Evolutionary conservation across 2,329 filamentous ascomycete genomes (phyloP), one percentile per base, ranked within the genome.

Genomic region (Celoporthe dispersa): DNA sequence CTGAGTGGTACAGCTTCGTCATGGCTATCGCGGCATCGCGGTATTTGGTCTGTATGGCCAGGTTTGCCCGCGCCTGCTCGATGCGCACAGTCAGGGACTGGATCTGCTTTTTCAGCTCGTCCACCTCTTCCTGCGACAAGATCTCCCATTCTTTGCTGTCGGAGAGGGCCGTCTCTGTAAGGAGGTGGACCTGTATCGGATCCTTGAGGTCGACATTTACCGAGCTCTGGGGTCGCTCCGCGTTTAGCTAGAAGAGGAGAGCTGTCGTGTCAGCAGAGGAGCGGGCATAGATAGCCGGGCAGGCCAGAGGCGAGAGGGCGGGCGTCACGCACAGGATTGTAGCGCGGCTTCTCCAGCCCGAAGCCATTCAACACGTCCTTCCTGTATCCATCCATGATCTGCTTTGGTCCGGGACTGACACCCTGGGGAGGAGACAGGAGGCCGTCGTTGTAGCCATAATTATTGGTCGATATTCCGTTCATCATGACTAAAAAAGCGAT

Each of bases 11-110:
- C 39, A 99, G 84, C 75, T 92, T 91, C 70, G 91, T 91, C 81
- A 99, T 90, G 55, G 94, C 97, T 73, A 91, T 88, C 14, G 96
- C 94, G 0, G 96, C 96, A 85, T 98, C 95, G 75, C 94, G 92
- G 76, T 98, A 94, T 83, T 98, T 99, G 68, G 90, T 92, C 80
- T 99, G 96, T 61, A 98, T 90, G 41, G 91, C 90, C 51, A 99
- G 86, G 80, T 95, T 97, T 71, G 93, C 88, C 74, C 91, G 90
- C 28, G 93, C 90, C 51, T 93, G 91, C 72, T 95, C 92, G 74
- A 97, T 90, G n/a, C 93, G 91, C 77, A 90, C 88, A 35, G 87
- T 85, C 64, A 98, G 81, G 48, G 89, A 84, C 70, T 89, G 87
- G 73, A 91, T 88, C 83, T 97, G 93, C 79, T 94, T 97, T 85